These are phyloP conservation scores for Vitis rotundifolia DNA, from an alignment of 164 flowering plant genomes.

Conservation along the genomic window DNA sequence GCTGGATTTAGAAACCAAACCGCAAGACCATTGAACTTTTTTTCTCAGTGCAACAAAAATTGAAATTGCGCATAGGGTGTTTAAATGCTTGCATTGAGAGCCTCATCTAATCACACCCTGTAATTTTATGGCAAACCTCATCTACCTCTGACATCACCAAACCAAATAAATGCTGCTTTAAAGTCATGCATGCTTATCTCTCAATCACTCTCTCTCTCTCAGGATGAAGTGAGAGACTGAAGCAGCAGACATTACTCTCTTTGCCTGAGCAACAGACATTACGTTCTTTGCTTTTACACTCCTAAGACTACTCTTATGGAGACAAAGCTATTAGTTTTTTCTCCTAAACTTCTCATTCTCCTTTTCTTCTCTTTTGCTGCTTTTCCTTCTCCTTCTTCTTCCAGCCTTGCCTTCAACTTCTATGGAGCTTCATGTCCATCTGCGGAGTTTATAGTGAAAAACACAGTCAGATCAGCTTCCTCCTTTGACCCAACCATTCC, in stretches of 20 bases:
- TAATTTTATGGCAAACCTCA: not conserved
- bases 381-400: slow-evolving; percentile 24
- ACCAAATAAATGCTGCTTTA: slow-evolving; percentile 23
- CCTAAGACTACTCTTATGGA: slow-evolving; percentile 6
- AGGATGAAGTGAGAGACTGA: not conserved
- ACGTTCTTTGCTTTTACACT: too few relatives aligned
- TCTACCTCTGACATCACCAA: slow-evolving; percentile 24
- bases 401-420: slow-evolving; percentile 48
- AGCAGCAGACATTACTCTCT: too few relatives aligned
- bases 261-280: too few relatives aligned
- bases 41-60: too few relatives aligned
- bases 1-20: too few relatives aligned
- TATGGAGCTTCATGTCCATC: slow-evolving; percentile 66
- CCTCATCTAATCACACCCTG: too few relatives aligned
- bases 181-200: slow-evolving; percentile 1
- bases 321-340: not conserved
- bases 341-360: not conserved
- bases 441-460: slow-evolving; percentile 61
- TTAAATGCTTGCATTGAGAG: too few relatives aligned
- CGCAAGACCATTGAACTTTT: too few relatives aligned
- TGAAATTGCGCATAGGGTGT: too few relatives aligned
- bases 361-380: slow-evolving; percentile 13
- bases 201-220: not conserved
- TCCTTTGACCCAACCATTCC: slow-evolving; percentile 56
- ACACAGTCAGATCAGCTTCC: slow-evolving; percentile 67